Conservation (phyloP, 805 yeast genomes). For the Dipodascopsis uninucleata region DNA sequence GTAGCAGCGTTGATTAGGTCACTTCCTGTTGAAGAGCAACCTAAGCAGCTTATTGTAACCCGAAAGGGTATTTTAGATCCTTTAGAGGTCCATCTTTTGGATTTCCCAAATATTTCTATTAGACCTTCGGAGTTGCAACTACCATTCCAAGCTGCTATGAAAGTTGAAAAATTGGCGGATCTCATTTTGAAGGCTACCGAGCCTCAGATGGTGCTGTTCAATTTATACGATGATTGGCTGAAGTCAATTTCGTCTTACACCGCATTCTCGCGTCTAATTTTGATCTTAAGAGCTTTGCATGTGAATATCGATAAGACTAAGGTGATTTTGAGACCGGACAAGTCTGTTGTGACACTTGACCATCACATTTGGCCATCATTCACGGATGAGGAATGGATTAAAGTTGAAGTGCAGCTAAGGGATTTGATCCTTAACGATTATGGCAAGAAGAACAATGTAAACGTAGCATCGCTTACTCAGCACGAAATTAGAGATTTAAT, state of each 20-base stretch:
- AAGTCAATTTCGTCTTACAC: constrained; percentile 79
- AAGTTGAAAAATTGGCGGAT: constrained; percentile 73
- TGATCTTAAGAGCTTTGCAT: constrained; percentile 77
- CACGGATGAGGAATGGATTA: constrained; percentile 85
- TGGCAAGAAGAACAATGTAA: constrained; percentile 78
- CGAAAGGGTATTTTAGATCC: constrained; percentile 92
- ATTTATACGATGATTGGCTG: constrained; percentile 93
- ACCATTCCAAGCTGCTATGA: constrained; percentile 84
- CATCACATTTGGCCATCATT: constrained; percentile 95
- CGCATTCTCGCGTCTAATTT: constrained; percentile 83
- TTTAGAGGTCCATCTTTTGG: constrained; percentile 92
- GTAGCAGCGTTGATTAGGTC: constrained; percentile 88
- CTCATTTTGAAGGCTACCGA: constrained; percentile 82
- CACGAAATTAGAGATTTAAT: constrained; percentile 91
- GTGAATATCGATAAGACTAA: constrained; percentile 75
- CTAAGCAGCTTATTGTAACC: constrained; percentile 85
- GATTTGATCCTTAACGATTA: constrained; percentile 84
- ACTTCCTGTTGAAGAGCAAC: constrained; percentile 89
- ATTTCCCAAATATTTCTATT: constrained; percentile 86
- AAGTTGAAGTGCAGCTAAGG: constrained; percentile 79
- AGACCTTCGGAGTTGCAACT: constrained; percentile 84
- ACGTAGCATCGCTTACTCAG: constrained; percentile 82
- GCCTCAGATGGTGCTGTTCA: constrained; percentile 87
- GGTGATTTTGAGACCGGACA: constrained; percentile 70
- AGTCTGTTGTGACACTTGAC: constrained; percentile 60